Evolutionary conservation across 2,329 filamentous ascomycete genomes (phyloP).

Genomic region (Calonectria pauciramosa): DNA sequence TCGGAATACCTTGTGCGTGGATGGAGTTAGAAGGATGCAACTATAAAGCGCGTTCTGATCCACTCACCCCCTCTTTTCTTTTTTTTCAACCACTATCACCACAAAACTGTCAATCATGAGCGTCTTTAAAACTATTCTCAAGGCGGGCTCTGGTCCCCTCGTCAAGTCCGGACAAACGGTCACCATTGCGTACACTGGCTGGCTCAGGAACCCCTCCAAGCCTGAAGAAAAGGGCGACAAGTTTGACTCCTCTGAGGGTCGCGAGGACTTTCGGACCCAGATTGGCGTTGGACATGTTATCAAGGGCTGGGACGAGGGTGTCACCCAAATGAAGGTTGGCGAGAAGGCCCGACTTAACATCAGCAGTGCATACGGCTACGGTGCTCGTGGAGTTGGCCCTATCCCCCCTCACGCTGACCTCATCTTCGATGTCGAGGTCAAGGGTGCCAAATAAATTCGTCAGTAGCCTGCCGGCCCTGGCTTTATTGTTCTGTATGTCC

Average conservation of each 20-base stretch:
- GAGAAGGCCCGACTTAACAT: conserved; percentile 92
- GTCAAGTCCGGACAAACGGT: conserved; percentile 70
- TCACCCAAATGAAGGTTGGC: conserved; percentile 87
- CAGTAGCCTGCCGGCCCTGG: not conserved
- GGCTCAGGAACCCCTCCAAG: conserved; percentile 71
- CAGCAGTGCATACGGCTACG: conserved; percentile 76
- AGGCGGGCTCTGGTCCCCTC: conserved; percentile 58
- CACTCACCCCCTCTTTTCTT: conserved; percentile 9
- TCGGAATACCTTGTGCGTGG: not conserved
- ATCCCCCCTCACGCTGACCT: conserved; percentile 82
- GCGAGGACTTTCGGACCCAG: conserved; percentile 77
- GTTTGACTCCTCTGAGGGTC: conserved; percentile 89
- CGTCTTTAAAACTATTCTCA: conserved; percentile 77
- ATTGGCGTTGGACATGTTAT: conserved; percentile 92
- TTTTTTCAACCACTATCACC: conserved; percentile 28
- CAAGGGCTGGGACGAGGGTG: conserved; percentile 89
- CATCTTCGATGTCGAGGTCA: conserved; percentile 82
- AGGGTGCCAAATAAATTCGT: conserved; percentile 66
- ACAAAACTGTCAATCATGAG: conserved; percentile 66
- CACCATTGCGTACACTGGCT: conserved; percentile 93
- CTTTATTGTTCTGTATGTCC: conserved; percentile 24
- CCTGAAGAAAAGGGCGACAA: conserved; percentile 76
- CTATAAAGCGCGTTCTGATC: not conserved
- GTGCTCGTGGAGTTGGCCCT: conserved; percentile 53
- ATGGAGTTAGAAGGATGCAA: too few relatives aligned